Evolutionary conservation across 2,329 filamentous ascomycete species (phyloP).

Genomic region (Calonectria crousiana): DNA sequence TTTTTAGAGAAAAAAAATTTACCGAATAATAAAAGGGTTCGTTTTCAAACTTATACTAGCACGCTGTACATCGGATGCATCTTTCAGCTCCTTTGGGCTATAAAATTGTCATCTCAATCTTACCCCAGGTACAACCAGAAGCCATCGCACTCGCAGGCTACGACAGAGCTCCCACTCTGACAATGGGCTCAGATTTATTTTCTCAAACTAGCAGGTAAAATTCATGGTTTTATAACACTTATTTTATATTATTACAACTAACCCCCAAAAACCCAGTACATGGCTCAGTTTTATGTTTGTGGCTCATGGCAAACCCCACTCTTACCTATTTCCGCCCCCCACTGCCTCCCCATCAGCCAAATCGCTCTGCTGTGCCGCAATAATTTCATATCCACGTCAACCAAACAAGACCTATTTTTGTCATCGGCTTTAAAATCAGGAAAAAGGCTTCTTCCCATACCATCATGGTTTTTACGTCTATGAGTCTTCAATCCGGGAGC

Average conservation of each 20-base stretch:
- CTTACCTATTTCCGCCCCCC: not conserved
- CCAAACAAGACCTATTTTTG: not conserved
- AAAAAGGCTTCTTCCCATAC: not conserved
- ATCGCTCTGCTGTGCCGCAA: not conserved
- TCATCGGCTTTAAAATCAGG: not conserved
- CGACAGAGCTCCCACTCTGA: not conserved
- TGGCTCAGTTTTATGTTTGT: not conserved
- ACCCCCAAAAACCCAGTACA: too few species aligned
- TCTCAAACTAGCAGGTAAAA: not conserved
- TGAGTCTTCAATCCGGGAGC: not conserved
- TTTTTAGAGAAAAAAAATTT: too few species aligned
- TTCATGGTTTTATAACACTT: not conserved
- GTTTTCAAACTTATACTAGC: too few species aligned
- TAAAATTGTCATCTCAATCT: too few species aligned
- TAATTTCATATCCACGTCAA: not conserved
- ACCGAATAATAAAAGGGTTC: too few species aligned
- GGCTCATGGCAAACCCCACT: not conserved
- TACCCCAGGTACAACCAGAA: too few species aligned
- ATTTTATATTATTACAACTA: not conserved
- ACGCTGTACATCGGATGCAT: too few species aligned
- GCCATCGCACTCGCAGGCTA: not conserved
- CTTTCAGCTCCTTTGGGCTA: too few species aligned
- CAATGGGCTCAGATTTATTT: not conserved
- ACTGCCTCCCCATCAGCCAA: not conserved
- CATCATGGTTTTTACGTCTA: not conserved